These are phyloP conservation scores for Rhizoctonia solani DNA, from an alignment of 1,284 basidiomycete genomes.

Conservation along the genomic window DNA sequence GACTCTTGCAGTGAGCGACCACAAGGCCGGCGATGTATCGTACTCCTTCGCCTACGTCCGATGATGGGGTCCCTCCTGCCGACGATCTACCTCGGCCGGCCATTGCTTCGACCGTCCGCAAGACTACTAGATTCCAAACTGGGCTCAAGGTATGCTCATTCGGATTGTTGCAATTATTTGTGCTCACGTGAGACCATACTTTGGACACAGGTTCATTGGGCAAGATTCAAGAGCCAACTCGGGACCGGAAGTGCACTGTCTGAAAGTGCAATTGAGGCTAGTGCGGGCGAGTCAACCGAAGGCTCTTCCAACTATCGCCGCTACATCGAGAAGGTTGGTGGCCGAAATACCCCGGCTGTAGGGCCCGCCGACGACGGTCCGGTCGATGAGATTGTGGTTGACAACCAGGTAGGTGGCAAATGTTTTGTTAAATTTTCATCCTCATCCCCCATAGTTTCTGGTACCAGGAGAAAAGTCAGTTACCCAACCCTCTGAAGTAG, in stretches of 20 bases:
- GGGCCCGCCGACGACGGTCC: constrained; percentile 63
- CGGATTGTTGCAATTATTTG: background rate
- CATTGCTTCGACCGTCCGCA: constrained; percentile 1
- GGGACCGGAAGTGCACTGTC: constrained; percentile 52
- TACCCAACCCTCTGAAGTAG: constrained; percentile 41
- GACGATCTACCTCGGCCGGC: constrained; percentile 10
- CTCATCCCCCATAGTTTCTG: constrained; percentile 16
- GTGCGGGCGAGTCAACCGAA: constrained; percentile 7
- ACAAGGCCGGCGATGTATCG: constrained; percentile 13
- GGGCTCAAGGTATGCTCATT: background rate
- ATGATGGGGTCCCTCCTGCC: background rate
- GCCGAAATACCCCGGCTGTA: constrained; percentile 36
- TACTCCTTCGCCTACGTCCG: background rate
- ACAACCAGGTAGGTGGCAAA: constrained; percentile 41
- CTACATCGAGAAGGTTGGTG: constrained; percentile 18
- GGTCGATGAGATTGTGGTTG: constrained; percentile 29
- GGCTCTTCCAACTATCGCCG: constrained; percentile 22
- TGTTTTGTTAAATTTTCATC: background rate
- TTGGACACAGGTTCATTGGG: constrained; percentile 53
- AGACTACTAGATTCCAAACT: constrained; percentile 4
- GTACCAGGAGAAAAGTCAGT: constrained; percentile 29
- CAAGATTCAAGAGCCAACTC: constrained; percentile 51
- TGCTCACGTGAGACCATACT: constrained; percentile 40
- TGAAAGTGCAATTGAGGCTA: constrained; percentile 39
- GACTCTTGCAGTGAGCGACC: background rate